Percentiles rank a stretch among this genome's conserved stretches.
Evolutionary conservation across 1,284 basidiomycete species (phyloP).

Genomic region (Puccinia coronata): DNA sequence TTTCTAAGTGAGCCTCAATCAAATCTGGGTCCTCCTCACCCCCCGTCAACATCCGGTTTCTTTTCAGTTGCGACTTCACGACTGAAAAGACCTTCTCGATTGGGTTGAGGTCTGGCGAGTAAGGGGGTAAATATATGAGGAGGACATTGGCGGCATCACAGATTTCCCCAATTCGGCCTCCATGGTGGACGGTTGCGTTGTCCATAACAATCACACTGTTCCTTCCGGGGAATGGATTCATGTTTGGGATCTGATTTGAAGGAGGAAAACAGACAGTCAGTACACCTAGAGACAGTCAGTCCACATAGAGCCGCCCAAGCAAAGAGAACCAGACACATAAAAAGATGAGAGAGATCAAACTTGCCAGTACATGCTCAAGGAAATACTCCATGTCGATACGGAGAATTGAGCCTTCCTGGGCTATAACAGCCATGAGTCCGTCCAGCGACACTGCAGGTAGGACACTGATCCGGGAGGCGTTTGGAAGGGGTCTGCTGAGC

Average conservation of each 20-base stretch:
- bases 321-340: no score
- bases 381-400: neutral
- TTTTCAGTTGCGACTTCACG: neutral
- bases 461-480: neutral
- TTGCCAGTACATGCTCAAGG: neutral
- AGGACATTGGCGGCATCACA: neutral
- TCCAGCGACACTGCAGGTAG: neutral
- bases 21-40: neutral
- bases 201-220: neutral
- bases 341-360: neutral
- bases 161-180: neutral
- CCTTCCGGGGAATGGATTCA: neutral
- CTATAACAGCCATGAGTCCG: neutral
- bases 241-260: neutral
- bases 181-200: conserved; percentile 29
- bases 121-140: conserved; percentile 19
- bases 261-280: neutral
- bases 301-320: no score
- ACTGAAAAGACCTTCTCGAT: conserved; percentile 25
- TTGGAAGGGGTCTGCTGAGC: neutral
- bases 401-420: neutral
- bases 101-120: conserved; percentile 30
- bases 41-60: neutral
- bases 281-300: neutral
- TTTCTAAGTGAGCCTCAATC: neutral